Evolutionary conservation across 1,284 basidiomycete genomes (phyloP).

Genomic region (Melanopsichium pennsylvanicum): DNA sequence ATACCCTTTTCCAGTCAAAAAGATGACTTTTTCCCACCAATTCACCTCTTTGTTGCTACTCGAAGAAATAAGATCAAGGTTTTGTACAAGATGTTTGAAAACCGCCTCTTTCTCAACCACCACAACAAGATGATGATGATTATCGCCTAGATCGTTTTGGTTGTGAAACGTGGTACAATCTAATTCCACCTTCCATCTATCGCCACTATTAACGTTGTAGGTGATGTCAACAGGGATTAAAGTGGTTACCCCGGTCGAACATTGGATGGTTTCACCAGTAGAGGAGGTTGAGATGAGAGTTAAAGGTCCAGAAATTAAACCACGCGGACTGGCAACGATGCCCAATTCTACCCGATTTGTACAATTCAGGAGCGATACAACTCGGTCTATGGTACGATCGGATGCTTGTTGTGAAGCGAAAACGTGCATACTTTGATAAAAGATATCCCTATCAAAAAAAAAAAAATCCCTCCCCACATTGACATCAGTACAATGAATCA

Average conservation of each 20-base stretch:
- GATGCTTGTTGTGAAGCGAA: slow-evolving; percentile 47
- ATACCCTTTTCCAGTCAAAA: slow-evolving; percentile 53
- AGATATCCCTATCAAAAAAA: slow-evolving; percentile 57
- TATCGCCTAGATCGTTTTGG: too few species aligned
- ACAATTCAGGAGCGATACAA: slow-evolving; percentile 15
- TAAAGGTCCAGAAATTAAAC: slow-evolving; percentile 38
- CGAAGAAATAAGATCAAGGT: background rate
- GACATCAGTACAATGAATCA: too few species aligned
- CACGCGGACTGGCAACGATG: slow-evolving; percentile 47
- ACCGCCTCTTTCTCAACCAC: slow-evolving; percentile 60
- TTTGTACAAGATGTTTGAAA: slow-evolving; percentile 34
- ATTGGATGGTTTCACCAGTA: background rate
- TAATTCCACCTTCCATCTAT: too few species aligned
- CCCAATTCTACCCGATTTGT: slow-evolving; percentile 18
- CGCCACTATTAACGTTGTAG: too few species aligned
- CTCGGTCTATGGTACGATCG: slow-evolving; percentile 32
- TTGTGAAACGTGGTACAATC: too few species aligned
- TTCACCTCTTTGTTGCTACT: slow-evolving; percentile 4
- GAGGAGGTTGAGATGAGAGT: background rate
- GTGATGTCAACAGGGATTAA: too few species aligned
- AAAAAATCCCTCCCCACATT: too few species aligned
- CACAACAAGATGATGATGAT: slow-evolving; percentile 42
- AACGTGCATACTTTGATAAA: slow-evolving; percentile 42
- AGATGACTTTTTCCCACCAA: slow-evolving; percentile 2
- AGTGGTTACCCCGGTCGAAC: slow-evolving; percentile 11